Conservation (phyloP, 2,329 filamentous ascomycete species). For the Sporothrix sp. region DNA sequence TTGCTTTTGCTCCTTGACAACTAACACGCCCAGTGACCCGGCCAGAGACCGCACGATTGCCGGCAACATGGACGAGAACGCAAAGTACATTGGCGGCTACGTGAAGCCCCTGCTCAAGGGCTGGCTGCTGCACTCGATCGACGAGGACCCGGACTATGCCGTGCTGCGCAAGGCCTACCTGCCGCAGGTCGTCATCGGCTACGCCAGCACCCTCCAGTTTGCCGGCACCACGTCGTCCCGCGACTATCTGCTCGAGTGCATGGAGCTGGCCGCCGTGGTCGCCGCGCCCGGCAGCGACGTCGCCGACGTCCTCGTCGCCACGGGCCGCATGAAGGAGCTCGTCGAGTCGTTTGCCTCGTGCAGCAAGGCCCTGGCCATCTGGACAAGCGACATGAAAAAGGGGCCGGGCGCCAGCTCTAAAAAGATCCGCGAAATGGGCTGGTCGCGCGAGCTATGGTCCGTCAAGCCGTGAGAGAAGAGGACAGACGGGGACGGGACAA, state of each 20-base stretch:
- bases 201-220: conserved; percentile 70
- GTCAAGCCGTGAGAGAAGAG: conserved; percentile 32
- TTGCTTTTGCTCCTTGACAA: no score
- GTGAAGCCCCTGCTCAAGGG: conserved; percentile 54
- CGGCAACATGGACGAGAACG: conserved; percentile 41
- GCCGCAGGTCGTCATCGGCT: conserved; percentile 76
- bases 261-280: conserved; percentile 72
- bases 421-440: conserved; percentile 52
- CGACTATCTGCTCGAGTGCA: conserved; percentile 69
- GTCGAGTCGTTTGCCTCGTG: conserved; percentile 66
- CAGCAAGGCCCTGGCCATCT: conserved; percentile 59
- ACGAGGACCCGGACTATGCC: conserved; percentile 52
- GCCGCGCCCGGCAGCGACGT: conserved; percentile 62
- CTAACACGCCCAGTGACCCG: conserved; percentile 26
- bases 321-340: conserved; percentile 63
- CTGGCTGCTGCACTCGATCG: conserved; percentile 49
- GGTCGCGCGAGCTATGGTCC: conserved; percentile 54
- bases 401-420: conserved; percentile 40
- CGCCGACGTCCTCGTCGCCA: conserved; percentile 52
- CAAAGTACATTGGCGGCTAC: conserved; percentile 44
- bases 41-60: conserved; percentile 40
- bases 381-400: conserved; percentile 43
- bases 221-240: conserved; percentile 65
- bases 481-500: neutral
- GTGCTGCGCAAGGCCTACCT: conserved; percentile 68